Percentiles rank a stretch among this genome's conserved stretches.
Conservation (phyloP, 2,329 filamentous ascomycete genomes). For the Leptodontidium sp. region DNA sequence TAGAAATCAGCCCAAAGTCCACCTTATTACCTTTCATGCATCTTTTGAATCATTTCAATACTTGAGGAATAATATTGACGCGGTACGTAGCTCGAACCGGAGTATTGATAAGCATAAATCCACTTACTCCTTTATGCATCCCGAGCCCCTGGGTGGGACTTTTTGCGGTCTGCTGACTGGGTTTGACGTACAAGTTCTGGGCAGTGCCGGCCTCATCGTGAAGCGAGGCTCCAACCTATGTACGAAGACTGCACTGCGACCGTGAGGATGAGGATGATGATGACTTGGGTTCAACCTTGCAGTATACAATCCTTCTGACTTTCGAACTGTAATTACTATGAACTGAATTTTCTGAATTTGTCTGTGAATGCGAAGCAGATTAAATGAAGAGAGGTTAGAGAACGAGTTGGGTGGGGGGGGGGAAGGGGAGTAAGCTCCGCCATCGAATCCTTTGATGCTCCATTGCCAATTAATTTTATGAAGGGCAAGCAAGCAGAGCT, state of each 20-base stretch:
- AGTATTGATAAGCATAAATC: slow-evolving; percentile 72
- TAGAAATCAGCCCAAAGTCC: not conserved
- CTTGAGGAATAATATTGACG: not conserved
- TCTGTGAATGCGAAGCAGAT: not conserved
- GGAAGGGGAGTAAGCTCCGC: not conserved
- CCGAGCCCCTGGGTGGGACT: slow-evolving; percentile 12
- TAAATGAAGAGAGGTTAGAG: not conserved
- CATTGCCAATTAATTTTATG: slow-evolving; percentile 9
- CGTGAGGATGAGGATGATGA: not conserved
- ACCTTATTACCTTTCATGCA: not conserved
- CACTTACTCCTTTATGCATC: too few species aligned
- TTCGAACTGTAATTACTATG: not conserved
- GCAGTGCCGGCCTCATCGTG: slow-evolving; percentile 10
- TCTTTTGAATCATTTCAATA: not conserved
- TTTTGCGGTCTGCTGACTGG: not conserved
- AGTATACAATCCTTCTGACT: not conserved
- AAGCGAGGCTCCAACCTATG: not conserved
- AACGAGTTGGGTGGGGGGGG: not conserved
- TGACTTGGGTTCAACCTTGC: not conserved
- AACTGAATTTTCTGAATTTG: too few species aligned
- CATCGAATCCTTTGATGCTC: slow-evolving; percentile 7
- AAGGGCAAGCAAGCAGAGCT: not conserved
- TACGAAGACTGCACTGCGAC: not conserved
- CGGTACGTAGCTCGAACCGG: slow-evolving; percentile 49
- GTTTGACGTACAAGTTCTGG: slow-evolving; percentile 12